Evolutionary conservation across 495 filamentous ascomycete species (phyloP), one percentile per base, ranked within the genome.

Genomic region (Hyaloscypha finlandica): DNA sequence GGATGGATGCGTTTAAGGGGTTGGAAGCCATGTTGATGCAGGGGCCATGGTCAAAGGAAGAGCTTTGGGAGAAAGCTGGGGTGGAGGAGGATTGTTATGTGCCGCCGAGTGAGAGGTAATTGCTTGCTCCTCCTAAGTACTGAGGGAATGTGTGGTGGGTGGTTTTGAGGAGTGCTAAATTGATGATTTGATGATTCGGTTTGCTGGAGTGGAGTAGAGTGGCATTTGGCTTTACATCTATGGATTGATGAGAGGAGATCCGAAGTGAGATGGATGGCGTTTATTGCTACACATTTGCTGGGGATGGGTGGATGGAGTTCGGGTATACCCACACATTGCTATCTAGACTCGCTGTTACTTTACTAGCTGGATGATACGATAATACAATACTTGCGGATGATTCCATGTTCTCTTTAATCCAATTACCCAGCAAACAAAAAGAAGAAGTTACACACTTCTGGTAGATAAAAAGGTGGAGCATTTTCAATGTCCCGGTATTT

Each of bases 1-100:
- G 88, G 63, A 78, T 79, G 73, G 80, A 75, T 58, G 85, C 88
- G 14, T 86, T 80, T 73, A 71, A 77, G 48, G 80, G 84, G 45
- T 58, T 88, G 66, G 79, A 80, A 53, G 83, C 83, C 58, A 74
- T 78, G 35, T 67, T 86, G 65, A 79, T 81, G 25, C 79, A 82
- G 55, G 78, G 77, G 53, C 42, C 42, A 6, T 78, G 77, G 71
- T 81, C 72, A 60, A 75, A 71, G 68, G 71, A 74, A 30, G 82
- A 86, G 54, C 52, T 73, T 53, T 59, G 54, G 65, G 68, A 73
- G 53, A 63, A 48, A 54, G 57, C 29, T 19, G 65, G 71, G 30
- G 30, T 73, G 52, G 71, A 73, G 63, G 63, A 53, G 19, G 68
- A 70, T 70, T 48, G 55, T 32, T 63, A 48, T 11, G 42, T 48